A percentile compares a stretch with the other conserved stretches of the same genome.
Conservation (phyloP, 495 filamentous ascomycete genomes). For the Penicillium cataractarum region DNA sequence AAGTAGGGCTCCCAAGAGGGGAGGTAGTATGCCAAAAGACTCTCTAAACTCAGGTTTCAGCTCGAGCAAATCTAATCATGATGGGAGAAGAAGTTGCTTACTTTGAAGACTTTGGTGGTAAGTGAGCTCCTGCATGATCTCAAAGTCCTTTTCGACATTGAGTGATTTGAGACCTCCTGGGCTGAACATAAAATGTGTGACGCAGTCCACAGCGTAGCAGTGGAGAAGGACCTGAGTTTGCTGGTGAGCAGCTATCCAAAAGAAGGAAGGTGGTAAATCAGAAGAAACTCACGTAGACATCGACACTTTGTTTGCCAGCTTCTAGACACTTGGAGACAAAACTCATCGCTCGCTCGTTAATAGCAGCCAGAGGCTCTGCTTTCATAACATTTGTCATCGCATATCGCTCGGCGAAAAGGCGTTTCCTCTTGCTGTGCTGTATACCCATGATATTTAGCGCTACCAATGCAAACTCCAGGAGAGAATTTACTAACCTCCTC, state of each 20-base stretch:
- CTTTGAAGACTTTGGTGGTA: conserved; percentile 67
- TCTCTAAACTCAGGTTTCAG: conserved; percentile 35
- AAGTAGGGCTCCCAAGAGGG: conserved; percentile 32
- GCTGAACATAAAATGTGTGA: conserved; percentile 66
- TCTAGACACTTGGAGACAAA: conserved; percentile 55
- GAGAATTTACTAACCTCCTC: conserved; percentile 41
- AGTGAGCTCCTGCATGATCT: conserved; percentile 66
- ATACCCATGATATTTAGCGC: conserved; percentile 13
- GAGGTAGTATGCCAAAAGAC: conserved; percentile 35
- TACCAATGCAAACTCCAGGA: neutral
- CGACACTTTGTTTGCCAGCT: conserved; percentile 46
- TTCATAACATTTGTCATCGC: conserved; percentile 67
- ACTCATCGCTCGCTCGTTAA: conserved; percentile 53
- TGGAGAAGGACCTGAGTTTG: conserved; percentile 47
- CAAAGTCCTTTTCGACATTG: conserved; percentile 49
- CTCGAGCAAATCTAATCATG: conserved; percentile 19
- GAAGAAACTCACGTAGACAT: conserved; percentile 56
- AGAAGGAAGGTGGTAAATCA: neutral
- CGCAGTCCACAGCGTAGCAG: conserved; percentile 68
- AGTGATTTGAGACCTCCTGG: conserved; percentile 63
- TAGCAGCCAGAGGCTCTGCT: conserved; percentile 52
- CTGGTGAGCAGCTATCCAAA: neutral
- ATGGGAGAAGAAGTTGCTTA: conserved; percentile 28
- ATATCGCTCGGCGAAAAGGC: conserved; percentile 65
- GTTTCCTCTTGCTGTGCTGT: conserved; percentile 61